Evolutionary conservation across 192 early-diverging fungal species (phyloP), one percentile per base, ranked within the genome.

Genomic region (Backusella morwellensis): DNA sequence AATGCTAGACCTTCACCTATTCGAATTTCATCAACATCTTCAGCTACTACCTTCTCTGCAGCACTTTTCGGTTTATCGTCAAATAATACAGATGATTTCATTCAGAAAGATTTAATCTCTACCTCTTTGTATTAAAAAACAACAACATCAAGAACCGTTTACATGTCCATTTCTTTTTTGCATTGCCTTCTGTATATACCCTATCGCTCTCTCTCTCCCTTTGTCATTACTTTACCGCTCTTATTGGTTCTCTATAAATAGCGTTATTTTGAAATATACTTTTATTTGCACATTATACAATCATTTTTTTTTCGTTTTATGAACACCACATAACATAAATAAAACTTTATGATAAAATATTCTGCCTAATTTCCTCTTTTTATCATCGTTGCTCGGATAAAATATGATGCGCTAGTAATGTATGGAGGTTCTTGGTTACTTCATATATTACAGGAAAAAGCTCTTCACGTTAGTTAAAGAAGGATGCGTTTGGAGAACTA

Each of bases 1-100:
- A 36, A 34, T 12, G 15, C 15, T 35, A 68, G 40, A 38, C 35
- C 36, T 73, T 21, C 35, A 36, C 52, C 73, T 40, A 59, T 63
- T 40, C 15, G 5, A 17, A 66, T 59, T 5, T 11, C 56, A 21
- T 66, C 56, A 63, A 21, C 59, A 29, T 15, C 52, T 17, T 50
- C 73, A 38, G 59, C 26, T 72, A 47, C 41, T 23, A 47, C 70
- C 7, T 70, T 41, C 11, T 52, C 38, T 8, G 35, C 26, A 23
- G 29, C 52, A 14, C 7, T 74, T 1, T 74, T 66, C 23, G 41
- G 68, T 23, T 47, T 44, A 56, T 56, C 73, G 15, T 15, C 8
- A 15, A 78, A 78, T 23, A 72, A 56, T 17, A 35, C 77, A 23
- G 77, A 78, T 44, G 77, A 78, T 66, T 78, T 73, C 67, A 72